Conservation (phyloP, 495 filamentous ascomycete species). For the Glonium stellatum region DNA sequence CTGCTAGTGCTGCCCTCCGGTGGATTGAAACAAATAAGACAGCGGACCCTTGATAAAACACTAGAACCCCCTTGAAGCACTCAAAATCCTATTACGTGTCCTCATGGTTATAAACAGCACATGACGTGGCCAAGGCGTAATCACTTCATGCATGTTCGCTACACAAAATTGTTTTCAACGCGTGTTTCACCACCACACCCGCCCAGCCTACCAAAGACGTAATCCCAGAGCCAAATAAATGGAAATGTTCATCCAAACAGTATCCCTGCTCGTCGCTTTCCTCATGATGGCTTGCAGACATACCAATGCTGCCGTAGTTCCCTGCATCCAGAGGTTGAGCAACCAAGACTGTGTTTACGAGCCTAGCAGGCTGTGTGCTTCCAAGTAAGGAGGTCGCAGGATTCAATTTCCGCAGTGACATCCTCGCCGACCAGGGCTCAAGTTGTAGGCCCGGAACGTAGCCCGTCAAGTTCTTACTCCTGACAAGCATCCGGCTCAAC, state of each 20-base stretch:
- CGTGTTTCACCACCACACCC: not conserved
- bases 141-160: not conserved
- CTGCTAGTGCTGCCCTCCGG: too few relatives aligned
- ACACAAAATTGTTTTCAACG: not conserved
- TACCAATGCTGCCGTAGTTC: not conserved
- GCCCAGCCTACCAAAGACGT: not conserved
- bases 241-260: not conserved
- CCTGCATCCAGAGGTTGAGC: not conserved
- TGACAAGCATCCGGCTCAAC: conserved; percentile 17
- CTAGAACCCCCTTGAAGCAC: too few relatives aligned
- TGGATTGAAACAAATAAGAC: too few relatives aligned
- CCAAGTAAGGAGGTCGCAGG: not conserved
- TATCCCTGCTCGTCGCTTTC: not conserved
- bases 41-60: too few relatives aligned
- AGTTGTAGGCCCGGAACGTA: conserved; percentile 15
- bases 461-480: conserved; percentile 13
- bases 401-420: not conserved
- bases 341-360: not conserved
- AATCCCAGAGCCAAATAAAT: not conserved
- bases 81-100: too few relatives aligned
- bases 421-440: not conserved
- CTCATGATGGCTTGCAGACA: not conserved
- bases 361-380: not conserved
- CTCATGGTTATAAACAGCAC: too few relatives aligned
- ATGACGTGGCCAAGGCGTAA: not conserved